Percentiles rank a stretch among this genome's conserved stretches.
Evolutionary conservation across 169 alveolate genomes (phyloP).

Genomic region (Plasmodium inui): DNA sequence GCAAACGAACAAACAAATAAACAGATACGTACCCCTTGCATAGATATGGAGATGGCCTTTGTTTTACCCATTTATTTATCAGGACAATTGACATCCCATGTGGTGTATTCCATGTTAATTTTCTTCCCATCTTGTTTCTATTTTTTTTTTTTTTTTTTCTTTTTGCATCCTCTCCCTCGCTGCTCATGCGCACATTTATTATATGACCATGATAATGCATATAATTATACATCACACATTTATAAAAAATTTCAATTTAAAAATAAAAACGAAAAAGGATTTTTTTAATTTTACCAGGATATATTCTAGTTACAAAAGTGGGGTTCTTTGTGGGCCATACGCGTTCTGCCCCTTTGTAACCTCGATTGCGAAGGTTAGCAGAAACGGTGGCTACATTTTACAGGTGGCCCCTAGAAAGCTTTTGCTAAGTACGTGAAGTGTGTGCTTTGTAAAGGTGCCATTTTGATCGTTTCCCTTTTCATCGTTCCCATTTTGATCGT

Average conservation of each 20-base stretch:
- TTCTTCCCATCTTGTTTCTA: neutral
- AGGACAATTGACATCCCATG: neutral
- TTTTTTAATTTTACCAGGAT: neutral
- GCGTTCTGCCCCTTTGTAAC: neutral
- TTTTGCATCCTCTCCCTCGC: neutral
- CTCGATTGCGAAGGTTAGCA: neutral
- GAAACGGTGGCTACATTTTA: neutral
- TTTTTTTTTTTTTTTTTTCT: slow-evolving; percentile 14
- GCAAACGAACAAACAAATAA: neutral
- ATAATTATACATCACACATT: neutral
- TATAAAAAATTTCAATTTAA: neutral
- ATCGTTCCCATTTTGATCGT: too few relatives aligned
- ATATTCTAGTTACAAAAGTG: neutral
- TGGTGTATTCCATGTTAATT: neutral
- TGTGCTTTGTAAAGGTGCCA: neutral
- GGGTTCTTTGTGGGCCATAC: neutral
- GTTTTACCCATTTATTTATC: neutral
- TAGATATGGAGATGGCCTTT: neutral
- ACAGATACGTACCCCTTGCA: neutral
- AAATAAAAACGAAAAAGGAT: neutral
- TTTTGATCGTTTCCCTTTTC: too few relatives aligned
- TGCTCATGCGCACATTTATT: neutral
- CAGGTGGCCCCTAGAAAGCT: neutral
- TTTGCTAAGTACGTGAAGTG: neutral
- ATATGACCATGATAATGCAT: slow-evolving; percentile 11